Evolutionary conservation across 2,329 filamentous ascomycete genomes (phyloP), one percentile per base, ranked within the genome.

Genomic region (Shiraia sp.): DNA sequence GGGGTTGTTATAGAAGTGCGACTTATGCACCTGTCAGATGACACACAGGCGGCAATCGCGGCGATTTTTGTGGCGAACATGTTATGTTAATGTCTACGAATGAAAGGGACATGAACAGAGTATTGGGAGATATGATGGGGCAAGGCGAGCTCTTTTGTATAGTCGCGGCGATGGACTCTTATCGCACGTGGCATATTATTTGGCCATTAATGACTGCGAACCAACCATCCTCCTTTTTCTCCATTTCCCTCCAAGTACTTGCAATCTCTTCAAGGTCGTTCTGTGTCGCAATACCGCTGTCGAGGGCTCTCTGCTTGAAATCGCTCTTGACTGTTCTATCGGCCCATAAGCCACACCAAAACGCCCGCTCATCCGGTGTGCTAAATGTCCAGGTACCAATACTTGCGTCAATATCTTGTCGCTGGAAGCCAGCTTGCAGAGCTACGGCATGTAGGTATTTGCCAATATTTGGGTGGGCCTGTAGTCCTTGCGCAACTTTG

Each of bases 121-220:
- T 25, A 9, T 10, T 12, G 13, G 12, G 14, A 19, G 24, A 36
- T 22, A n/a, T n/a, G n/a, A n/a, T n/a, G n/a, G n/a, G n/a, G n/a
- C n/a, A n/a, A n/a, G n/a, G n/a, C n/a, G n/a, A n/a, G n/a, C n/a
- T n/a, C n/a, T n/a, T n/a, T n/a, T n/a, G n/a, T n/a, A n/a, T n/a
- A n/a, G n/a, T n/a, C n/a, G n/a, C n/a, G n/a, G n/a, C n/a, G n/a
- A n/a, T n/a, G n/a, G n/a, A n/a, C n/a, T n/a, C n/a, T n/a, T 48
- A 53, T 36, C 47, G 49, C 26, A 65, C 57, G 41, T 59, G 62
- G 41, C 62, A 66, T 25, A 69, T 63, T 14, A 75, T 53, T 50
- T 76, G 68, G 2, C 72, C 73, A 54, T 75, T 66, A 53, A 74
- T 63, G 13, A 69, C 61, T 1, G 64, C 66, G 44, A 71, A 71